Base-by-base conservation (phyloP, 768 basidiomycete species). In the Trametes cingulata region DNA sequence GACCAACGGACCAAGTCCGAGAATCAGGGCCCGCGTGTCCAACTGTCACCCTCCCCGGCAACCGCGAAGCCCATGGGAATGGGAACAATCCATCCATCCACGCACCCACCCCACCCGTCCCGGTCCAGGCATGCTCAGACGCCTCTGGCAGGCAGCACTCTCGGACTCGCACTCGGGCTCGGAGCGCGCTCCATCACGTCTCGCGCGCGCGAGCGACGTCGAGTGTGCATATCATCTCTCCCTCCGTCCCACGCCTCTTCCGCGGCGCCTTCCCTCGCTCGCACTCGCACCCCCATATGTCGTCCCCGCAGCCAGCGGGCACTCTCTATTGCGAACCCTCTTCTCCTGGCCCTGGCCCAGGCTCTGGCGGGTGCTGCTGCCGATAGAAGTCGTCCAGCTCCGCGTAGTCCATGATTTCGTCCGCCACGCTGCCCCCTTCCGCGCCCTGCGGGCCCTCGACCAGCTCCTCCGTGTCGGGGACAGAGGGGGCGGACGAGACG, bases 41-140 rank as follows among this genome's bases (percentile, higher is more conserved):
- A 56, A 39, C 63, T 64, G 63, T 46, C 63, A 63, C 8, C 46
- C 51, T 58, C 40, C 56, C 49, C 55, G 59, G 63, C 45, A 58
- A 61, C 63, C 35, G 50, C 51, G 63, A 64, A 64, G 55, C 53
- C 25, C 42, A 61, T 64, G 63, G 63, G 63, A 64, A 58, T 33
- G 29, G 6, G 10, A n/a, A n/a, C n/a, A n/a, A n/a, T n/a, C 29
- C 29, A 33, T 10, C 6, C 29, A 33, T n/a, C n/a, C 6, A 33
- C 29, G 29, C 29, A 33, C 29, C 4, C 29, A 33, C 6, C 29
- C 4, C 29, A 4, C 29, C 29, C 29, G 10, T 33, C 10, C 29
- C 29, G 29, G 29, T 10, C 29, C 29, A 33, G 29, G 29, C 47
- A 27, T 24, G 47, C 17, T 13, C 47, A 29, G 29, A 33, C 29